Evolutionary conservation across 179 eudicot genomes (phyloP), one percentile per base, ranked within the genome.

Genomic region (Beta lomatogona): DNA sequence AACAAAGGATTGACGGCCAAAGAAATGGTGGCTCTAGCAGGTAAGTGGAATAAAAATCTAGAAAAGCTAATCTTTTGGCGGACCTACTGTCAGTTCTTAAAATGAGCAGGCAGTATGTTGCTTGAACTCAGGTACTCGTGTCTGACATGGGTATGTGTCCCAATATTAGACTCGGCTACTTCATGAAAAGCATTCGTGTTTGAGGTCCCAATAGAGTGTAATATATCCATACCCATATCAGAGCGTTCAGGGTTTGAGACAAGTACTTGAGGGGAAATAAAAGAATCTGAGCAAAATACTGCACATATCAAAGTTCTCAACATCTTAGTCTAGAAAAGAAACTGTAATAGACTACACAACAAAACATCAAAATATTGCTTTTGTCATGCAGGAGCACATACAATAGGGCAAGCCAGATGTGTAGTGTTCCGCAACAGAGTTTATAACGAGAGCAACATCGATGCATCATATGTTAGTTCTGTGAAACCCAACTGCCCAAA

Each of bases 1-100:
- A 81, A 80, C 13, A 78, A 87, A 80, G 92, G 92, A 48, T 84
- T 90, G 3, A 45, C 84, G 63, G 58, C 69, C 6, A 67, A 76
- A 16, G 92, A 91, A 82, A 76, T 90, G 55, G 91, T 90, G 9
- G 87, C 80, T 9, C 85, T 90, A 59, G 86, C 90, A 50, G 93
- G 93, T 41, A 85, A 71, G 70, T 84, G 6, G 84, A 86, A 36
- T 68, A 78, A 55, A 55, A 14, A 13, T 55, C 59, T 55, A 14
- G 59, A 55, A 55, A 19, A 19, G 10, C 10, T 21, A 3, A 16
- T 10, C 52, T 69, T 16, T 41, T 68, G 50, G 9, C 16, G 2
- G 22, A 9, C 2, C 25, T 11, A 11, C 44, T 64, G 3, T 11
- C 7, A 60, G 36, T 6, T 11, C 44, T 21, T 22, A 21, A 13